Conservation (phyloP, 306 rosid species). For the Corylus avellana region DNA sequence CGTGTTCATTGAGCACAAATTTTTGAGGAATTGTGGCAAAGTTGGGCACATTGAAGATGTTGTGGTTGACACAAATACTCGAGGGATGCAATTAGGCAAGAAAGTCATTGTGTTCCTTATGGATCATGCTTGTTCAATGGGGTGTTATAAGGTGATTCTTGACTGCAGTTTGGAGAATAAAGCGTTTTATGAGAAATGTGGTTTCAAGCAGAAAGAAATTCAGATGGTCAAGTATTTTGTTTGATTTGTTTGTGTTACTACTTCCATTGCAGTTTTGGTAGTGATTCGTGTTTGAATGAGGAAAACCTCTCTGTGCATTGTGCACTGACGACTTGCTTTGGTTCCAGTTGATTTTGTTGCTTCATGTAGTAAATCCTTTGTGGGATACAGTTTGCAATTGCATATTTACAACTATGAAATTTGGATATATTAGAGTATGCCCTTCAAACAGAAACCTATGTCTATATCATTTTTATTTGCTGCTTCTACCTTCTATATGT, state of each 20-base stretch:
- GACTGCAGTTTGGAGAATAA: constrained; percentile 64
- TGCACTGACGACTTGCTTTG: neutral
- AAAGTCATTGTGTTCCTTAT: constrained; percentile 54
- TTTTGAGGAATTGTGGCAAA: constrained; percentile 73
- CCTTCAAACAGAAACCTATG: too few species aligned
- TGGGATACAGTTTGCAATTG: neutral
- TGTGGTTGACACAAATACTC: constrained; percentile 65
- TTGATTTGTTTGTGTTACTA: constrained; percentile 28
- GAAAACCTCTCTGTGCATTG: neutral
- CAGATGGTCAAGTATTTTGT: constrained; percentile 75
- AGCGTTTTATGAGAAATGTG: constrained; percentile 76
- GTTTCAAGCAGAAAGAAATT: constrained; percentile 54
- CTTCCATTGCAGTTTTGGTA: neutral
- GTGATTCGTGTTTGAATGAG: neutral
- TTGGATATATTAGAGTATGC: neutral
- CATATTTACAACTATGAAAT: neutral
- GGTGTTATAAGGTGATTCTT: constrained; percentile 86
- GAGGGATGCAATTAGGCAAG: constrained; percentile 61
- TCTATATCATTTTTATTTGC: too few species aligned
- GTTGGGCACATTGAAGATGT: constrained; percentile 80
- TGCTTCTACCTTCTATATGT: too few species aligned
- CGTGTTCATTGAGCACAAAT: constrained; percentile 60
- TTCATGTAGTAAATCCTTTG: neutral
- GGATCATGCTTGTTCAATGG: constrained; percentile 58
- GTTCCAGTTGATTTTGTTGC: neutral